Evolutionary conservation across 2,329 filamentous ascomycete species (phyloP).

Genomic region (Acephala macrosclerotiorum): DNA sequence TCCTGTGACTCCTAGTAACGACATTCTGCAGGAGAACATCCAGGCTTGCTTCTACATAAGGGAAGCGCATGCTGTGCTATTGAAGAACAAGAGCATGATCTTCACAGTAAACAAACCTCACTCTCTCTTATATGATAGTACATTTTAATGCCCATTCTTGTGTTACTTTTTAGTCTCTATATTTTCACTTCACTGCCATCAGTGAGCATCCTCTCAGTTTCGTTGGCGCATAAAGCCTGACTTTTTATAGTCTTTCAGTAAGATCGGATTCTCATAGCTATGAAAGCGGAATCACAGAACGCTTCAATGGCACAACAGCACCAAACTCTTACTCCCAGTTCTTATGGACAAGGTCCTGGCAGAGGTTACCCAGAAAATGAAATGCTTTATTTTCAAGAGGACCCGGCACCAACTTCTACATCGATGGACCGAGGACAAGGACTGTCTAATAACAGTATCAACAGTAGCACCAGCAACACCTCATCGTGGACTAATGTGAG

Average conservation of each 20-base stretch:
- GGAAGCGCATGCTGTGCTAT: not conserved
- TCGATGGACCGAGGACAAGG: constrained; percentile 2
- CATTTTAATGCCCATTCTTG: not conserved
- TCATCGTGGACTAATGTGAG: not conserved
- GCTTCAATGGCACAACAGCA: constrained; percentile 5
- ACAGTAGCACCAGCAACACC: not conserved
- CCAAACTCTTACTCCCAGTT: not conserved
- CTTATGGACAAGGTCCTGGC: not conserved
- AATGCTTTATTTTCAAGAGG: not conserved
- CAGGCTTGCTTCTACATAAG: not conserved
- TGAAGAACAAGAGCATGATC: not conserved
- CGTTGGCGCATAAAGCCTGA: not conserved
- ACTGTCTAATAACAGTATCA: constrained; percentile 4
- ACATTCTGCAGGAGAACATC: not conserved
- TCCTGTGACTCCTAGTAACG: not conserved
- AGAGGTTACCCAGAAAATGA: not conserved
- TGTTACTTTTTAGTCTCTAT: not conserved
- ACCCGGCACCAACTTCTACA: not conserved
- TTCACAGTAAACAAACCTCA: not conserved
- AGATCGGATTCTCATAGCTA: not conserved
- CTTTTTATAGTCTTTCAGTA: constrained; percentile 2
- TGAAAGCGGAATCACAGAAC: not conserved
- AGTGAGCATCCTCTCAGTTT: not conserved
- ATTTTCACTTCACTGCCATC: not conserved
- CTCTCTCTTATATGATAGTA: not conserved